These are phyloP conservation scores for Phytophthora pluvialis DNA, from an alignment of 352 stramenopile genomes.

Conservation along the genomic window DNA sequence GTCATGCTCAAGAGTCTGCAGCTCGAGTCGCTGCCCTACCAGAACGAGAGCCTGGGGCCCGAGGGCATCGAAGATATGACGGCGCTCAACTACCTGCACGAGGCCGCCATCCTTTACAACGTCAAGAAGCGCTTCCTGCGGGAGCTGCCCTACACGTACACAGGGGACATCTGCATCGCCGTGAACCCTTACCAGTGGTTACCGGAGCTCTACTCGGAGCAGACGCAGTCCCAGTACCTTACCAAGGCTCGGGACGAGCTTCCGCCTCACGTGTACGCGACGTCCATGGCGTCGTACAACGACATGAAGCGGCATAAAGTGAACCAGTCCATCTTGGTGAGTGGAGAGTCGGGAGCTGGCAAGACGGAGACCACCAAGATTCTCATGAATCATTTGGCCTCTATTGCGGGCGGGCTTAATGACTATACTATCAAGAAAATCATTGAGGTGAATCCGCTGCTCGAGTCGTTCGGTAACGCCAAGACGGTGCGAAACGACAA, in stretches of 20 bases:
- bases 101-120: conserved; percentile 93
- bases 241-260: conserved; percentile 62
- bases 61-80: conserved; percentile 89
- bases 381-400: conserved; percentile 89
- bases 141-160: conserved; percentile 95
- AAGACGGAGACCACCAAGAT: conserved; percentile 93
- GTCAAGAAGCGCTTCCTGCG: conserved; percentile 86
- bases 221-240: conserved; percentile 72
- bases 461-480: conserved; percentile 91
- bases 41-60: conserved; percentile 73
- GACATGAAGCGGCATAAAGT: conserved; percentile 63
- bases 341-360: conserved; percentile 83
- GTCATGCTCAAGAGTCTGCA: conserved; percentile 63
- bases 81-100: conserved; percentile 89
- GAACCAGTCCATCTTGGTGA: conserved; percentile 90
- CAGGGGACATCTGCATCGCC: conserved; percentile 96
- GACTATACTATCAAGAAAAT: conserved; percentile 84
- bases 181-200: conserved; percentile 97
- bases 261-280: conserved; percentile 76
- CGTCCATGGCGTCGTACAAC: conserved; percentile 72
- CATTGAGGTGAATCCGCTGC: conserved; percentile 82
- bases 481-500: conserved; percentile 98
- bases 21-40: conserved; percentile 77
- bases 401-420: conserved; percentile 68
- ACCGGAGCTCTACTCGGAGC: conserved; percentile 83